phyloP scores from a whole-genome alignment of 257 asterid genomes.

The Thymus quinquecostatus region DNA sequence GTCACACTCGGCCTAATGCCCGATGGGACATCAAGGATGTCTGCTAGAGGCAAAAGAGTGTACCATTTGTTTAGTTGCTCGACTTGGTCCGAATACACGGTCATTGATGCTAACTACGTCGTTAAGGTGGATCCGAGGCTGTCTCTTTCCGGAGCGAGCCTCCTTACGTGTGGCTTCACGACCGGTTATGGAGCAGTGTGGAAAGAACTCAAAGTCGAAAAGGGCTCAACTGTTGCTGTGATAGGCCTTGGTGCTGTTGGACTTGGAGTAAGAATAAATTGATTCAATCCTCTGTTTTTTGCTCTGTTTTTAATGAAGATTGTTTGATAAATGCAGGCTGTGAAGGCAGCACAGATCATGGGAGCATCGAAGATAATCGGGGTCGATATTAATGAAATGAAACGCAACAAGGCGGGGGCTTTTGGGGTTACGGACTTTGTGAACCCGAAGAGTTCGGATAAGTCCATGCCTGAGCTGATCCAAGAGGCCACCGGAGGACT shows the following conservation, averaged over 20 bases:
- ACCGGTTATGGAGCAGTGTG: constrained; percentile 70
- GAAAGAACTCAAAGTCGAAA: constrained; percentile 49
- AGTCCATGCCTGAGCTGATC: constrained; percentile 58
- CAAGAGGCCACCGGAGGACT: constrained; percentile 73
- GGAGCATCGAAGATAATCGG: constrained; percentile 76
- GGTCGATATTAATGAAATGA: constrained; percentile 60
- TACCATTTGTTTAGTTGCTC: constrained; percentile 71
- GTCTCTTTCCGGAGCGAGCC: constrained; percentile 63
- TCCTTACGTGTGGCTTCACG: constrained; percentile 81
- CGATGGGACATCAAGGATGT: constrained; percentile 77
- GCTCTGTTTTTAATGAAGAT: background rate
- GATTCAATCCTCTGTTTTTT: background rate
- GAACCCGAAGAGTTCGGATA: constrained; percentile 52
- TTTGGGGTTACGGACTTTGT: constrained; percentile 76
- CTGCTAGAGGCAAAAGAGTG: constrained; percentile 47
- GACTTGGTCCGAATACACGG: constrained; percentile 80
- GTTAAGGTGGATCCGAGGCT: constrained; percentile 65
- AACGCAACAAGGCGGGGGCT: constrained; percentile 52
- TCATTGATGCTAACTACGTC: constrained; percentile 54
- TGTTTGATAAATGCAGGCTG: constrained; percentile 44
- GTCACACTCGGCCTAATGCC: constrained; percentile 47
- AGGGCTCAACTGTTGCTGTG: constrained; percentile 76
- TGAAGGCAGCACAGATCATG: constrained; percentile 52
- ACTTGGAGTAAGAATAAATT: constrained; percentile 55
- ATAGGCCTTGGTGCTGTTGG: constrained; percentile 92